Evolutionary conservation across 495 filamentous ascomycete genomes (phyloP).

Genomic region (Baudoinia panamericana): DNA sequence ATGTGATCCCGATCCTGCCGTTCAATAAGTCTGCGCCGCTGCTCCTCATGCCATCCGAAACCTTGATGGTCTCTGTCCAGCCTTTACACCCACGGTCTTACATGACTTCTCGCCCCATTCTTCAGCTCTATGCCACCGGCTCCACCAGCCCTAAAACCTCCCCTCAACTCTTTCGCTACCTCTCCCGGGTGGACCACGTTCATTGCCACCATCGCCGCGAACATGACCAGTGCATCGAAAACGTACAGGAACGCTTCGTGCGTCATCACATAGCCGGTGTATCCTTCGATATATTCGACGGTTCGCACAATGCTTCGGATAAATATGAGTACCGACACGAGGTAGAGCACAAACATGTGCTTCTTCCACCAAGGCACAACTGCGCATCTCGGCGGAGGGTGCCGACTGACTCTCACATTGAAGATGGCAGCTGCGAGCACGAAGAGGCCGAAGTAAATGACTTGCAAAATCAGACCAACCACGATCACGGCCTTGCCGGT

Average conservation of each 20-base stretch:
- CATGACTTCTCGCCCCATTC: too few relatives aligned
- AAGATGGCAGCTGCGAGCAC: slow-evolving; percentile 15
- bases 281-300: slow-evolving; percentile 30
- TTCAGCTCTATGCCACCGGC: too few relatives aligned
- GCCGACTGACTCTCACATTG: slow-evolving; percentile 5
- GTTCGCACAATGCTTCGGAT: slow-evolving; percentile 33
- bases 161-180: slow-evolving; percentile 9
- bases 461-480: slow-evolving; percentile 16
- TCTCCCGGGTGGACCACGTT: slow-evolving; percentile 12
- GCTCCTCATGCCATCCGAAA: too few relatives aligned
- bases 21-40: too few relatives aligned
- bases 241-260: slow-evolving; percentile 19
- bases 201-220: slow-evolving; percentile 7
- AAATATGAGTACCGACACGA: slow-evolving; percentile 30
- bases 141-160: neutral
- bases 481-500: slow-evolving; percentile 17
- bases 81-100: too few relatives aligned
- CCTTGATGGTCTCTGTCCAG: too few relatives aligned
- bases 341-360: slow-evolving; percentile 33
- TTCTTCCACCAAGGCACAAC: slow-evolving; percentile 21
- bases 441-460: slow-evolving; percentile 22
- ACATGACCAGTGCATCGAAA: slow-evolving; percentile 17
- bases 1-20: too few relatives aligned
- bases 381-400: slow-evolving; percentile 6
- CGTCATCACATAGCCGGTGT: slow-evolving; percentile 16